Evolutionary conservation across 2,329 filamentous ascomycete genomes (phyloP).

Genomic region (Stromatinia cepivora): DNA sequence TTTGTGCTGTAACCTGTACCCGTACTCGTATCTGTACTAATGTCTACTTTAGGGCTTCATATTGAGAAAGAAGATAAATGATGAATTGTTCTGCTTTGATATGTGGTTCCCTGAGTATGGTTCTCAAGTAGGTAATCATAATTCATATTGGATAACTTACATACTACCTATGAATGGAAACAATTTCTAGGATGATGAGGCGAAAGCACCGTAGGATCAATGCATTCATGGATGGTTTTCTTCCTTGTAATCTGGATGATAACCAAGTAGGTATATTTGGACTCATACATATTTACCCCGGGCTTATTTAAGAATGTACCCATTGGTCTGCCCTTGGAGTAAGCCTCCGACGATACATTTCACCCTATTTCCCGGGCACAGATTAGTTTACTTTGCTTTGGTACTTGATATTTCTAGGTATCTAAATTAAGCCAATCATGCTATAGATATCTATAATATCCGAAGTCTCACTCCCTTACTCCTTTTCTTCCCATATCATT

Average conservation of each 20-base stretch:
- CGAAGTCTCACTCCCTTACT: background rate
- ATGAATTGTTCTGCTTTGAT: background rate
- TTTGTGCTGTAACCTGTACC: too few relatives aligned
- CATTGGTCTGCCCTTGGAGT: background rate
- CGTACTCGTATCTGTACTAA: background rate
- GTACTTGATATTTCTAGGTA: background rate
- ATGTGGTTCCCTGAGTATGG: background rate
- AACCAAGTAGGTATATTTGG: background rate
- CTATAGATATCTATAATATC: background rate
- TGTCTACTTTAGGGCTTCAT: background rate
- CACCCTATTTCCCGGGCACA: background rate
- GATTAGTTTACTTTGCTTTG: background rate
- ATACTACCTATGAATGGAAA: background rate
- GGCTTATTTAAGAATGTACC: background rate
- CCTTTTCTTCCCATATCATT: background rate
- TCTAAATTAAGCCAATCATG: conserved; percentile 1
- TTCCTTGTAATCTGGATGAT: background rate
- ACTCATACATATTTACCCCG: background rate
- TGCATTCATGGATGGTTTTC: background rate
- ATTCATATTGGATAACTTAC: background rate
- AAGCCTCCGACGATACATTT: background rate
- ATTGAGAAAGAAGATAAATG: background rate
- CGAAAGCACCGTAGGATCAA: background rate
- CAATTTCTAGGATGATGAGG: background rate
- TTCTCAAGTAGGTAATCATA: background rate